phyloP scores from a whole-genome alignment of 2,329 filamentous ascomycete genomes.

The Sarocladiaceae sp. region DNA sequence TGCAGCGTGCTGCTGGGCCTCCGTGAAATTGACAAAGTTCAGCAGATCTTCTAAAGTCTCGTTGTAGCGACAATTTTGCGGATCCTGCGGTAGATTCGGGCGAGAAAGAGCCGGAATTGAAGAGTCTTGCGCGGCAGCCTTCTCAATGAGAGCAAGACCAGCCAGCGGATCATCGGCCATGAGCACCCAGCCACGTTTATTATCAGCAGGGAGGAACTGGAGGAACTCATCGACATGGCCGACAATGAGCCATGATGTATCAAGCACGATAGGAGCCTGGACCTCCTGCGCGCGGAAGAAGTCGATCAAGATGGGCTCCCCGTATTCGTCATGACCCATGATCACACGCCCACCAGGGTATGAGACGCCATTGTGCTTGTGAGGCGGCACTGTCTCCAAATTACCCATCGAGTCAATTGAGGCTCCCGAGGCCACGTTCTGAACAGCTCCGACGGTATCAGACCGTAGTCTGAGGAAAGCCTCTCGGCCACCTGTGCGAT shows the following conservation, averaged over 20 bases:
- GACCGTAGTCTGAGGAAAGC: conserved; percentile 27
- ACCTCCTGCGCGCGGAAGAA: conserved; percentile 29
- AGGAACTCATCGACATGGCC: conserved; percentile 26
- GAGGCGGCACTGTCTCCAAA: conserved; percentile 33
- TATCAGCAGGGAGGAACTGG: conserved; percentile 23
- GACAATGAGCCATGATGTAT: conserved; percentile 21
- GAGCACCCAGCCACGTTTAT: conserved; percentile 20
- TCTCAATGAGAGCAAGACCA: conserved; percentile 17
- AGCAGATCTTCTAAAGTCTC: conserved; percentile 26
- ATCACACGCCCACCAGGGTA: conserved; percentile 20
- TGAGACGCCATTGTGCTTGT: conserved; percentile 15
- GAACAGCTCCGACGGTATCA: conserved; percentile 25
- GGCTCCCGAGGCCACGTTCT: conserved; percentile 15
- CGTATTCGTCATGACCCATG: conserved; percentile 14
- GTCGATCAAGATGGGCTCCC: conserved; percentile 17
- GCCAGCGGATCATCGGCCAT: conserved; percentile 18
- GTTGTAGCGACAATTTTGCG: conserved; percentile 12
- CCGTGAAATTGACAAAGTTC: conserved; percentile 10
- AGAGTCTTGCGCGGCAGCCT: conserved; percentile 14
- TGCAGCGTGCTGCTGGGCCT: conserved; percentile 12
- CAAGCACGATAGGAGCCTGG: conserved; percentile 30
- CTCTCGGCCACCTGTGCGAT: conserved; percentile 23
- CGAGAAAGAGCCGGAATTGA: conserved; percentile 16
- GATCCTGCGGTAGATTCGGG: conserved; percentile 4
- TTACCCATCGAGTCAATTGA: conserved; percentile 25